A percentile compares a stretch with the other conserved stretches of the same genome.
Conservation (phyloP, 805 yeast genomes). For the Sugiyamaella floridensis region DNA sequence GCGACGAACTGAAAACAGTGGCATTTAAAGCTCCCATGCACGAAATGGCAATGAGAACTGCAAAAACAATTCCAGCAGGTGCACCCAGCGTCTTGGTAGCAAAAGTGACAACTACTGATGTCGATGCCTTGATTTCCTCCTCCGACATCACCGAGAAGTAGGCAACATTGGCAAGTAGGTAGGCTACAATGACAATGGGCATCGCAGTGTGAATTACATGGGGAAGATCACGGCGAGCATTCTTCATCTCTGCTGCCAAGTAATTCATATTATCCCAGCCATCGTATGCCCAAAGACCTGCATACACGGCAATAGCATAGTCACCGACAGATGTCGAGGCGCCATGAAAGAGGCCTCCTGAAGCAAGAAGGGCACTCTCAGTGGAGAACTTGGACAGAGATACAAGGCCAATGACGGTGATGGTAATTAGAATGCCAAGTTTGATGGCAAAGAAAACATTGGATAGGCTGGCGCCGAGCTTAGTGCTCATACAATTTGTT, state of each 20-base stretch:
- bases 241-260: slow-evolving; percentile 36
- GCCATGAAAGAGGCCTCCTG: slow-evolving; percentile 23
- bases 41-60: slow-evolving; percentile 32
- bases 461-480: slow-evolving; percentile 30
- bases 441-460: slow-evolving; percentile 31
- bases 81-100: slow-evolving; percentile 27
- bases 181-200: slow-evolving; percentile 34
- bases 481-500: slow-evolving; percentile 27
- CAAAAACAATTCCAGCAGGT: slow-evolving; percentile 26
- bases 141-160: slow-evolving; percentile 68
- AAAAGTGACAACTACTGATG: slow-evolving; percentile 33
- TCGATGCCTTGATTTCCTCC: slow-evolving; percentile 37
- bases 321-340: slow-evolving; percentile 25
- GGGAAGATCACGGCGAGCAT: slow-evolving; percentile 33
- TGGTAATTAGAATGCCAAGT: slow-evolving; percentile 26
- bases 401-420: slow-evolving; percentile 28
- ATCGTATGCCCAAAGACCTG: slow-evolving; percentile 40
- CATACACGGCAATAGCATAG: slow-evolving; percentile 34
- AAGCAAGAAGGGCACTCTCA: slow-evolving; percentile 18
- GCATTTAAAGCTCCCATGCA: slow-evolving; percentile 40
- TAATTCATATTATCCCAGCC: slow-evolving; percentile 41
- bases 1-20: slow-evolving; percentile 31
- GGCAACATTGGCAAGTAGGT: slow-evolving; percentile 32
- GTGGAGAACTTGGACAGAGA: slow-evolving; percentile 16
- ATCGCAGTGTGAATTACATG: slow-evolving; percentile 34